Evolutionary conservation across 192 early-diverging fungal genomes (phyloP).

Genomic region (Allomyces javanicus): DNA sequence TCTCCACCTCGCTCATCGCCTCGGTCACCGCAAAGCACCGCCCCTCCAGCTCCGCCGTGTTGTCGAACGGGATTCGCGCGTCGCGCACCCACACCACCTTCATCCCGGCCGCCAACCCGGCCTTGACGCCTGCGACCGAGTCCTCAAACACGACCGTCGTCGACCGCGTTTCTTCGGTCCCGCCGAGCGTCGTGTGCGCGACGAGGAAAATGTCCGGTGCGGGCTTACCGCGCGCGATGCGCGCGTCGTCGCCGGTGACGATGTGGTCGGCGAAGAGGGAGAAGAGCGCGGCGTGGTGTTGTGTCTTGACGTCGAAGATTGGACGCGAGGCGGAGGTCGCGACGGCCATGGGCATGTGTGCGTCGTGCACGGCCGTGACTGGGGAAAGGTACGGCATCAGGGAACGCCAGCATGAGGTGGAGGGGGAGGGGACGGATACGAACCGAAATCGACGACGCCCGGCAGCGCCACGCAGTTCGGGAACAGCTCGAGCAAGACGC

Average conservation of each 20-base stretch:
- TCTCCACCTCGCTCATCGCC: not conserved
- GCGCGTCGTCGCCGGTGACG: constrained; percentile 22
- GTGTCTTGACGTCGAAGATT: constrained; percentile 19
- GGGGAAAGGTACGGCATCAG: constrained; percentile 5
- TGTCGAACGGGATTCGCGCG: not conserved
- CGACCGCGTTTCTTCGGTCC: not conserved
- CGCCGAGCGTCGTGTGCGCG: constrained; percentile 12
- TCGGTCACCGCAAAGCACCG: not conserved
- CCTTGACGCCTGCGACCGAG: constrained; percentile 17
- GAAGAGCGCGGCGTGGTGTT: constrained; percentile 24
- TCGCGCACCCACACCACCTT: constrained; percentile 22
- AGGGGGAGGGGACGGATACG: not conserved
- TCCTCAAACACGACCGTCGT: constrained; percentile 32
- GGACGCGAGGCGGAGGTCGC: constrained; percentile 22
- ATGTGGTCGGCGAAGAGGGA: constrained; percentile 21
- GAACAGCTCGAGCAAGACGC: not conserved
- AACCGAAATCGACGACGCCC: not conserved
- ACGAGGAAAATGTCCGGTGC: constrained; percentile 27
- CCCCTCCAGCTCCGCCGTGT: not conserved
- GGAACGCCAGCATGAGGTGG: constrained; percentile 14
- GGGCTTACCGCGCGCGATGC: constrained; percentile 23
- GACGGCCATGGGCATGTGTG: constrained; percentile 22
- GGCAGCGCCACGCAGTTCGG: not conserved
- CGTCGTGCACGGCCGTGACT: constrained; percentile 16
- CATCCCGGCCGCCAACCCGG: constrained; percentile 24